Conservation (phyloP, 257 asterid species). For the Nyctanthes arbortristis region DNA sequence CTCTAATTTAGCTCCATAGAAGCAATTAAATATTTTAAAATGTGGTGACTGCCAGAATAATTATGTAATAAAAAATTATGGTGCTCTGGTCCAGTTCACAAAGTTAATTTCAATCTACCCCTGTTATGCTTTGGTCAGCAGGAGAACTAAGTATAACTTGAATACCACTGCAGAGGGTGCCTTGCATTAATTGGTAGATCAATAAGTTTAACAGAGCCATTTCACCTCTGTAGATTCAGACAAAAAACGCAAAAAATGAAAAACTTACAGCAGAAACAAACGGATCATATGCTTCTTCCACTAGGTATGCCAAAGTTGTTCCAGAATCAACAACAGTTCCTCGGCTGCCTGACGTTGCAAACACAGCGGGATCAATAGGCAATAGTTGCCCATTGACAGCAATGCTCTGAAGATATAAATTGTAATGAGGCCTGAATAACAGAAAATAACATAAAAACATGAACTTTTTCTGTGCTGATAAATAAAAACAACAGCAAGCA, state of each 20-base stretch:
- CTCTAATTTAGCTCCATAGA: background rate
- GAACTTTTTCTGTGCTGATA: conserved; percentile 15
- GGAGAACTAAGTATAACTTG: background rate
- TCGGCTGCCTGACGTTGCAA: conserved; percentile 65
- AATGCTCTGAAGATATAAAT: conserved; percentile 75
- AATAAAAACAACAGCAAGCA: conserved; percentile 12
- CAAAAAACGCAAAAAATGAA: conserved; percentile 9
- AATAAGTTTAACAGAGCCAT: background rate
- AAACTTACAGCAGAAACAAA: conserved; percentile 72
- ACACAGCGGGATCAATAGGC: conserved; percentile 71
- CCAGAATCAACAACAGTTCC: conserved; percentile 93
- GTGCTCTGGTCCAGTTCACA: background rate
- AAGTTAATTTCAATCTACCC: background rate
- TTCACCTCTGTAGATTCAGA: conserved; percentile 15
- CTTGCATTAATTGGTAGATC: background rate
- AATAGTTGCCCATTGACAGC: conserved; percentile 72
- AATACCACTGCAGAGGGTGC: background rate
- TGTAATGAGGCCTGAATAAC: conserved; percentile 78
- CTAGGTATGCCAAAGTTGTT: conserved; percentile 85
- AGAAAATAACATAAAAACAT: conserved; percentile 20
- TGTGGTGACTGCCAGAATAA: background rate
- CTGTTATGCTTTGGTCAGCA: background rate
- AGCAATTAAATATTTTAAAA: background rate
- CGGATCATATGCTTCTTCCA: conserved; percentile 80
- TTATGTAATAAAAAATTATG: background rate